Percentiles rank a stretch among this genome's conserved stretches.
Evolutionary conservation across 495 filamentous ascomycete species (phyloP).

Genomic region (Trichoderma reesei): DNA sequence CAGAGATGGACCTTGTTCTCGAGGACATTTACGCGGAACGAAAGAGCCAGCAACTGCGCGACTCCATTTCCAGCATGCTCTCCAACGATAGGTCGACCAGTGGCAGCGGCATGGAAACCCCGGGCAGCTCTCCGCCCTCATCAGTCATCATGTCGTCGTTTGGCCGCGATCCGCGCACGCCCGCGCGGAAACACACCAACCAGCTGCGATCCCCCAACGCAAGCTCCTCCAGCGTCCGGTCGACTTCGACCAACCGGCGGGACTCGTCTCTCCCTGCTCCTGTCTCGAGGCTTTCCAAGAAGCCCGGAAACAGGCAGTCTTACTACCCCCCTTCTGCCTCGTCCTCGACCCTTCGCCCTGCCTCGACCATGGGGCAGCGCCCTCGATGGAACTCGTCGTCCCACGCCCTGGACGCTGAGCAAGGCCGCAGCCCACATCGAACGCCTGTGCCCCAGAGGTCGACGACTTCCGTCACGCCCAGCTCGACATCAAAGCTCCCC

Average conservation of each 20-base stretch:
- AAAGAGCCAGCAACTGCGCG: conserved; percentile 66
- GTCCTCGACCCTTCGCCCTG: conserved; percentile 29
- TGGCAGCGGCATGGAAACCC: conserved; percentile 66
- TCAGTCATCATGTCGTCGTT: conserved; percentile 63
- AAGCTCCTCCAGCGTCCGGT: conserved; percentile 29
- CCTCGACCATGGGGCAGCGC: conserved; percentile 42
- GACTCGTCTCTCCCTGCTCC: conserved; percentile 24
- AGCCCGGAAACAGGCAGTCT: conserved; percentile 29
- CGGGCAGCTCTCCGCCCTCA: conserved; percentile 81
- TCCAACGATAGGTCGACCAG: conserved; percentile 75
- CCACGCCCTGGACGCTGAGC: conserved; percentile 57
- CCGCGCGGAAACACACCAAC: conserved; percentile 27
- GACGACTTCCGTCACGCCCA: conserved; percentile 27
- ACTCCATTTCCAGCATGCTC: conserved; percentile 86
- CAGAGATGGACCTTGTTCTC: conserved; percentile 60
- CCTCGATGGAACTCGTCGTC: conserved; percentile 74
- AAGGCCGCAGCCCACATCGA: conserved; percentile 53
- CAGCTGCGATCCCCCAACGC: conserved; percentile 29
- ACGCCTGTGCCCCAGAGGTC: conserved; percentile 25
- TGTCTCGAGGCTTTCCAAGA: conserved; percentile 17
- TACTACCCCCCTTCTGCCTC: not conserved
- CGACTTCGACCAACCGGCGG: conserved; percentile 21
- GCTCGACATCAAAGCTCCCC: conserved; percentile 35
- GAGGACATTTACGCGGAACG: conserved; percentile 61
- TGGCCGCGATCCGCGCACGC: conserved; percentile 39